Percentiles rank a stretch among this genome's conserved stretches.
Evolutionary conservation across 2,329 filamentous ascomycete species (phyloP).

Genomic region (Pseudogymnoascus pannorum): DNA sequence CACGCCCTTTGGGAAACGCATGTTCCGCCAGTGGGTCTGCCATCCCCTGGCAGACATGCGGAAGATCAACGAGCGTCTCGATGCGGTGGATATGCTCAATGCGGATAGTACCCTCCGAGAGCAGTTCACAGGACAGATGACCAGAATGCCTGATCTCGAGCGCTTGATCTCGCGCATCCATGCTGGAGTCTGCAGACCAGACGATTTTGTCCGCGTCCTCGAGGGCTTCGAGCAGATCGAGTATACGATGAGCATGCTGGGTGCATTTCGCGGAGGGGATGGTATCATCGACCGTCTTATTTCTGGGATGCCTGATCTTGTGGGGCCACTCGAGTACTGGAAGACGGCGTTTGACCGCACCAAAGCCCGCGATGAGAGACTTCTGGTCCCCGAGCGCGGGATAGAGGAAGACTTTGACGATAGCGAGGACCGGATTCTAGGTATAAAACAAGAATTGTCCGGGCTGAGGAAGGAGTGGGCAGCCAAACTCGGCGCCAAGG

Average conservation of each 20-base stretch:
- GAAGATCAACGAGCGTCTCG: conserved; percentile 87
- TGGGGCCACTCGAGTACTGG: conserved; percentile 71
- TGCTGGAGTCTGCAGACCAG: conserved; percentile 78
- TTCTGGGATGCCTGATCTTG: conserved; percentile 76
- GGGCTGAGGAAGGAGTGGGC: conserved; percentile 64
- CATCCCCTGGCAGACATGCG: conserved; percentile 81
- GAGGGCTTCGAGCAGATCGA: conserved; percentile 98
- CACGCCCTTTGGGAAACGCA: conserved; percentile 92
- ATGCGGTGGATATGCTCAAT: conserved; percentile 90
- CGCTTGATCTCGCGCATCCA: conserved; percentile 90
- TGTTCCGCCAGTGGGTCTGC: conserved; percentile 95
- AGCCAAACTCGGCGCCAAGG: conserved; percentile 63
- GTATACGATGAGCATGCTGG: conserved; percentile 78
- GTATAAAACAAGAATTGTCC: conserved; percentile 66
- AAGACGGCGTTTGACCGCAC: conserved; percentile 81
- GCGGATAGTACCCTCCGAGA: conserved; percentile 74
- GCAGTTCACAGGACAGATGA: conserved; percentile 79
- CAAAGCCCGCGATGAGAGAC: conserved; percentile 69
- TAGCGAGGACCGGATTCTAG: conserved; percentile 69
- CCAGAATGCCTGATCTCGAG: conserved; percentile 89
- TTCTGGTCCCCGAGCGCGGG: conserved; percentile 77
- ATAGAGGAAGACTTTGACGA: conserved; percentile 89
- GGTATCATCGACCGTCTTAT: conserved; percentile 81
- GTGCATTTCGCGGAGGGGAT: conserved; percentile 65
- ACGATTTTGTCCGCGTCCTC: conserved; percentile 87